Evolutionary conservation across 345 rosid species (phyloP).

Genomic region (Cochlearia excelsa): DNA sequence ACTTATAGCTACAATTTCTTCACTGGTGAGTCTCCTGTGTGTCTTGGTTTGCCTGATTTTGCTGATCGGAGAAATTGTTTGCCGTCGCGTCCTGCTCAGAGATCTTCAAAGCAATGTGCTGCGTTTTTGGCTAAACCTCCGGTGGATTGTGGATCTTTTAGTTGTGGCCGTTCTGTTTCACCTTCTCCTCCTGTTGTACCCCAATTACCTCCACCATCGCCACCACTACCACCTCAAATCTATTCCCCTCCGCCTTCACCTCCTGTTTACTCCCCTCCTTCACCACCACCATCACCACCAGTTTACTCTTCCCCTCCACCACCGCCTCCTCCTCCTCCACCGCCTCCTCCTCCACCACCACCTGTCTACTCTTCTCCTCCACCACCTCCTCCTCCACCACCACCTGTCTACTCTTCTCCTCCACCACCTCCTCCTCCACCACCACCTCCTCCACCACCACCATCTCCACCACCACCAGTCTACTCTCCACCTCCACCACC

Average conservation of each 20-base stretch:
- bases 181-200: conserved; percentile 36
- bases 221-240: conserved; percentile 32
- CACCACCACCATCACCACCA: conserved; percentile 31
- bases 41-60: conserved; percentile 48
- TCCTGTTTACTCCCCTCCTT: conserved; percentile 26
- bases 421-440: too few relatives aligned
- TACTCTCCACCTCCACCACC: conserved; percentile 27
- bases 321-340: conserved; percentile 36
- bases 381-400: conserved; percentile 23
- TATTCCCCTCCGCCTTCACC: conserved; percentile 36
- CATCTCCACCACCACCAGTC: conserved; percentile 28
- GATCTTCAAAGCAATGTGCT: conserved; percentile 55
- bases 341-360: conserved; percentile 25
- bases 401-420: too few relatives aligned
- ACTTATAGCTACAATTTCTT: conserved; percentile 76
- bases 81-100: conserved; percentile 61
- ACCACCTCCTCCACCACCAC: conserved; percentile 47
- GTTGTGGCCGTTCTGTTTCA: conserved; percentile 65
- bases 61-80: conserved; percentile 69
- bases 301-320: conserved; percentile 25
- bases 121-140: conserved; percentile 62
- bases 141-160: conserved; percentile 63
- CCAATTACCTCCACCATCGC: conserved; percentile 47
- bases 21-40: conserved; percentile 72
- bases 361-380: conserved; percentile 1